Evolutionary conservation across 441 rosid genomes (phyloP).

Genomic region (Bocquillonia castaneifolia): DNA sequence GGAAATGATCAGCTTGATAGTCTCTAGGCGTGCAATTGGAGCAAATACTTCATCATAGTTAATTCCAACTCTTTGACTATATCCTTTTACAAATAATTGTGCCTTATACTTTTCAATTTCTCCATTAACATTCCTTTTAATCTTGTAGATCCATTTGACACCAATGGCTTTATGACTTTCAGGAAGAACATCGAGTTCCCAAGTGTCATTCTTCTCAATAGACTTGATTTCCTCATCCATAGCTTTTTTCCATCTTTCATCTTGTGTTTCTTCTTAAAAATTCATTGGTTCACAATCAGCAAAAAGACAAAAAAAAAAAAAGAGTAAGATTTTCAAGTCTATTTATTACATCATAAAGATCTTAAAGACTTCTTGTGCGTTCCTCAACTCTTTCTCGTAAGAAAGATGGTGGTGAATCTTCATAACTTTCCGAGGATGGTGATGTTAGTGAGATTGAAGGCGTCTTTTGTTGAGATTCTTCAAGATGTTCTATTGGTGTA

Average conservation of each 20-base stretch:
- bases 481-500: no score
- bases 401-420: no score
- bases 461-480: no score
- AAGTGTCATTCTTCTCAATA: not conserved
- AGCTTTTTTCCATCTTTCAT: not conserved
- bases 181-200: not conserved
- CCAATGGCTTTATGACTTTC: no score
- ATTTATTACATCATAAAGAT: not conserved
- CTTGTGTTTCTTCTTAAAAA: not conserved
- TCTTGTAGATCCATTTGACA: not conserved
- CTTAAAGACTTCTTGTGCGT: not conserved
- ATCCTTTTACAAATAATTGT: not conserved
- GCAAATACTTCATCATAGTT: conserved; percentile 4
- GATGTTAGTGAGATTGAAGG: no score
- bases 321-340: no score
- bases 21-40: conserved; percentile 6
- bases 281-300: not conserved
- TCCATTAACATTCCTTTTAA: not conserved
- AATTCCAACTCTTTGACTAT: not conserved
- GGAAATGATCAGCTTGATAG: not conserved
- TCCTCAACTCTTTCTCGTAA: no score
- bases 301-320: not conserved
- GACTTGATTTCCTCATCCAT: not conserved
- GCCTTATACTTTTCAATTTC: not conserved
- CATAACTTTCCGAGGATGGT: no score